Evolutionary conservation across 768 basidiomycete genomes (phyloP).

Genomic region (Leccinum imitatum): DNA sequence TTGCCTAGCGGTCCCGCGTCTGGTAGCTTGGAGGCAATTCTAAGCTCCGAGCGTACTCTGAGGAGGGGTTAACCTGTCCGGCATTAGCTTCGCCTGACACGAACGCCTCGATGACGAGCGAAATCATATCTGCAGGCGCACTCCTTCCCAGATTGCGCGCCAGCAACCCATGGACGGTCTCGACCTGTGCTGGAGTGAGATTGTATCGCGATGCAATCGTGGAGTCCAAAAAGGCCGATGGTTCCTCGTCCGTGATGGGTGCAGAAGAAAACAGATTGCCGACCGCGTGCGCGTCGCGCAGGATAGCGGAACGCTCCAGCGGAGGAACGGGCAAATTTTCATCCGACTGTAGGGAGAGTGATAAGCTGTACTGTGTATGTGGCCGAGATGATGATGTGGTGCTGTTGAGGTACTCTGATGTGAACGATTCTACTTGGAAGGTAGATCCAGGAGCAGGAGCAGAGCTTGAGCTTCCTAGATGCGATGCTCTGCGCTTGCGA

Average conservation of each 20-base stretch:
- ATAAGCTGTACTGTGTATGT: neutral
- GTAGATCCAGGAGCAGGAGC: neutral
- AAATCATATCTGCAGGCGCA: constrained; percentile 17
- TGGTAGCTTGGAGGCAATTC: constrained; percentile 24
- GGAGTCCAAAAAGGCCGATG: neutral
- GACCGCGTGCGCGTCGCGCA: constrained; percentile 10
- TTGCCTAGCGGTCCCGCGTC: constrained; percentile 2
- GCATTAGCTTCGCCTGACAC: neutral
- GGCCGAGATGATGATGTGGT: neutral
- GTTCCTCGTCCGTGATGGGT: neutral
- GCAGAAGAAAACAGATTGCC: neutral
- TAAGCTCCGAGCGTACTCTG: constrained; percentile 5
- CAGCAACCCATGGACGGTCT: constrained; percentile 13
- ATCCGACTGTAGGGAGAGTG: neutral
- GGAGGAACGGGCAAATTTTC: neutral
- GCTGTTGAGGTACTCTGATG: neutral
- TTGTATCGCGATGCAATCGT: neutral
- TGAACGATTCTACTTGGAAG: constrained; percentile 7
- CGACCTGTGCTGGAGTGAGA: constrained; percentile 17
- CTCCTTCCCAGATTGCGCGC: neutral
- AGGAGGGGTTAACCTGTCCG: neutral
- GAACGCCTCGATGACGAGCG: constrained; percentile 16
- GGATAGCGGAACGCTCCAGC: constrained; percentile 12
- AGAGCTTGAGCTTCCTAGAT: neutral
- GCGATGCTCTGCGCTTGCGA: constrained; percentile 7